Conservation (phyloP, 2,329 filamentous ascomycete species). For the Diaporthe destruens region DNA sequence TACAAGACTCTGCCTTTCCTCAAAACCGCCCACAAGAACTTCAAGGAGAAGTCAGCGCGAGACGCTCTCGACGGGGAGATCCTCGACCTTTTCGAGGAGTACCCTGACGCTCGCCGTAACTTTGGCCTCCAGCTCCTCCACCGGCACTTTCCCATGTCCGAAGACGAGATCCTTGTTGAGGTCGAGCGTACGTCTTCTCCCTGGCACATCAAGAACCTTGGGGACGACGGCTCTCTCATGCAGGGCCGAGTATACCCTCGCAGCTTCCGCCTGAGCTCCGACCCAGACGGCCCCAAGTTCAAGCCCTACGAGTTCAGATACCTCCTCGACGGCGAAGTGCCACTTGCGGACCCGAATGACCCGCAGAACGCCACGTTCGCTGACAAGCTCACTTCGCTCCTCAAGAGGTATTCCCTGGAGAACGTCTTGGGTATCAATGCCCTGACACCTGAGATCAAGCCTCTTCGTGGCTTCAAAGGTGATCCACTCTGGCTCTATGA, state of each 20-base stretch:
- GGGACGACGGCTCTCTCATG: neutral
- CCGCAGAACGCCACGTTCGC: neutral
- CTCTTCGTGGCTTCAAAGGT: neutral
- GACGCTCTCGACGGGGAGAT: neutral
- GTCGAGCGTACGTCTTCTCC: conserved; percentile 10
- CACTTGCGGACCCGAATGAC: neutral
- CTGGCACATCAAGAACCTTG: conserved; percentile 10
- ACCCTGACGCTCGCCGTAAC: conserved; percentile 15
- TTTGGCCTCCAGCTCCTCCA: conserved; percentile 10
- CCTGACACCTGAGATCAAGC: conserved; percentile 16
- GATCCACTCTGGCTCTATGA: conserved; percentile 15
- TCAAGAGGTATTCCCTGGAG: neutral
- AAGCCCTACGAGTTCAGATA: conserved; percentile 10
- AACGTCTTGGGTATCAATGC: conserved; percentile 15
- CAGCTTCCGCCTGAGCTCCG: neutral
- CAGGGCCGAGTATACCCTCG: neutral
- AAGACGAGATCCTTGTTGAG: neutral
- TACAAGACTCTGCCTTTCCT: neutral
- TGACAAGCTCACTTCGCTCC: neutral
- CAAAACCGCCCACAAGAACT: neutral
- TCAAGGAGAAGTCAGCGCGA: neutral
- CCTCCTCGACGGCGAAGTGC: conserved; percentile 9
- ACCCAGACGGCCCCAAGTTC: neutral
- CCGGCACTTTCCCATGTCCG: neutral
- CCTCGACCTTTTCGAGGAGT: neutral